phyloP scores from a whole-genome alignment of 2,329 filamentous ascomycete species.

The Anthostomella pinea region DNA sequence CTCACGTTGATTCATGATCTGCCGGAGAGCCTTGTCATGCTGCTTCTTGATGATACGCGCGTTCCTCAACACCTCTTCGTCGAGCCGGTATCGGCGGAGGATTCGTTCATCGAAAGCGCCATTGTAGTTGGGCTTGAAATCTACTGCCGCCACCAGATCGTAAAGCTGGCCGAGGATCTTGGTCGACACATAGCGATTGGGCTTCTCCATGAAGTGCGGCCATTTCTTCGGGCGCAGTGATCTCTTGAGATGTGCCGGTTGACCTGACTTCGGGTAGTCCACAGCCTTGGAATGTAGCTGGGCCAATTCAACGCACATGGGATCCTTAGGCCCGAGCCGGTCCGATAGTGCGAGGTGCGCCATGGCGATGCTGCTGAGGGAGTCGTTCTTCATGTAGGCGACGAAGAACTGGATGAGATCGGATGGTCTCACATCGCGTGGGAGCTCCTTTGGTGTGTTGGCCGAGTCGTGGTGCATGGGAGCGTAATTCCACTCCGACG shows the following conservation, averaged over 20 bases:
- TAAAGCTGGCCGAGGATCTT: slow-evolving; percentile 80
- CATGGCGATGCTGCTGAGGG: slow-evolving; percentile 73
- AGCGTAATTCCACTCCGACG: slow-evolving; percentile 60
- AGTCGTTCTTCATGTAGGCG: slow-evolving; percentile 87
- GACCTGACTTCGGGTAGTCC: slow-evolving; percentile 89
- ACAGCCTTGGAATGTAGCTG: slow-evolving; percentile 85
- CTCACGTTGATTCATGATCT: slow-evolving; percentile 81
- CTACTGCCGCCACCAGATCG: slow-evolving; percentile 64
- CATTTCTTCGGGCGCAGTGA: slow-evolving; percentile 60
- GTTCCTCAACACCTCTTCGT: slow-evolving; percentile 51
- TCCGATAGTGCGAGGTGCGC: slow-evolving; percentile 82
- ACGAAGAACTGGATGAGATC: slow-evolving; percentile 87
- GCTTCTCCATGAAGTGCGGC: slow-evolving; percentile 87
- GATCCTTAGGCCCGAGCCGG: slow-evolving; percentile 61
- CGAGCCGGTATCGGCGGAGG: slow-evolving; percentile 57
- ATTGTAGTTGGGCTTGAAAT: slow-evolving; percentile 72
- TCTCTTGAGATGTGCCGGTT: slow-evolving; percentile 65
- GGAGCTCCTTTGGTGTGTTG: slow-evolving; percentile 51
- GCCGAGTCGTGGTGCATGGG: slow-evolving; percentile 75
- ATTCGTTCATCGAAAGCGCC: slow-evolving; percentile 75
- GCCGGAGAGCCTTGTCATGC: slow-evolving; percentile 74
- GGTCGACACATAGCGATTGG: slow-evolving; percentile 60
- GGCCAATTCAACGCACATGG: slow-evolving; percentile 72
- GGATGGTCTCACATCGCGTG: slow-evolving; percentile 63
- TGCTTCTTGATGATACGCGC: slow-evolving; percentile 67